Conservation (phyloP, 345 rosid species). For the Euphorbia peplus region DNA sequence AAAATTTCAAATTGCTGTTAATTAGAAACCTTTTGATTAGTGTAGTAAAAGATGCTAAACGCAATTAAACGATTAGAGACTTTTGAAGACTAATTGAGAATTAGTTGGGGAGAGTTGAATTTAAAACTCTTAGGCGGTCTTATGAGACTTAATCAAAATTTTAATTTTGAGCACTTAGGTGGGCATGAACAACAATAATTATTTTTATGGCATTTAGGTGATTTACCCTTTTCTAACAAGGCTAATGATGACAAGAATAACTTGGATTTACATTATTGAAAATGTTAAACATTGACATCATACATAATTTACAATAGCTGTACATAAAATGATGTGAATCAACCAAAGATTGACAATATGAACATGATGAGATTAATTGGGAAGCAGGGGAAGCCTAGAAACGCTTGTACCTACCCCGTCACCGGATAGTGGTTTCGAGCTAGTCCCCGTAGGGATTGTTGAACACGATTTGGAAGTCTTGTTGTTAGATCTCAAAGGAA, state of each 20-base stretch:
- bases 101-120: no score
- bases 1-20: no score
- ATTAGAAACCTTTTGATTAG: no score
- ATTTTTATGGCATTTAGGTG: no score
- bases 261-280: constrained; percentile 3
- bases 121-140: no score
- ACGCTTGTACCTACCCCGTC: constrained; percentile 43
- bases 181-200: no score
- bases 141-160: no score
- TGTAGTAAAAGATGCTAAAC: no score
- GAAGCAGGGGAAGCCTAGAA: constrained; percentile 62
- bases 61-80: no score
- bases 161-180: no score
- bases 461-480: constrained; percentile 38
- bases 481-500: constrained; percentile 60
- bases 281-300: constrained; percentile 2
- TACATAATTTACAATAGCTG: constrained; percentile 5
- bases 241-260: background rate
- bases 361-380: constrained; percentile 45
- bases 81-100: no score
- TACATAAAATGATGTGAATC: constrained; percentile 6
- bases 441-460: constrained; percentile 15
- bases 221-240: no score
- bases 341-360: constrained; percentile 1
- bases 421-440: constrained; percentile 23